phyloP scores from a whole-genome alignment of 202 grass and related monocot species.

The Alloteropsis angusta region DNA sequence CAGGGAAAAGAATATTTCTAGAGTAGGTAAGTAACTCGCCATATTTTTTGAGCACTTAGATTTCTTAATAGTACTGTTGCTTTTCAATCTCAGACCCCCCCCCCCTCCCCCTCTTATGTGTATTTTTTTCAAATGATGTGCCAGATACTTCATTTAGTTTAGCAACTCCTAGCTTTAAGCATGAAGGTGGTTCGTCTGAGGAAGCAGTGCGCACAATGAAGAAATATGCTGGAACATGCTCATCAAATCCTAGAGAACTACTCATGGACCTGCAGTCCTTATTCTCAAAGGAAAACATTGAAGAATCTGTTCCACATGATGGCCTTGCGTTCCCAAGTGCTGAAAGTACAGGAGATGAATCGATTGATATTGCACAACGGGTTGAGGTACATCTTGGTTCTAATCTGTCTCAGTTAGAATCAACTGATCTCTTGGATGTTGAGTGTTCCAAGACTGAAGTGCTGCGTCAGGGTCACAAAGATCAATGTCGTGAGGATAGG shows the following conservation, averaged over 20 bases:
- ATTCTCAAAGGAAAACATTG: background rate
- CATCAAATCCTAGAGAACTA: conserved; percentile 16
- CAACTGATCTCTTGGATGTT: background rate
- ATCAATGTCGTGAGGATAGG: background rate
- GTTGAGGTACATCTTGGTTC: background rate
- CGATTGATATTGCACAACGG: background rate
- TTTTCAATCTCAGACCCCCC: too few relatives aligned
- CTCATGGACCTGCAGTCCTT: conserved; percentile 6
- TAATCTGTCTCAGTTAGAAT: background rate
- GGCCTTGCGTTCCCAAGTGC: background rate
- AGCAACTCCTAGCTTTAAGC: background rate
- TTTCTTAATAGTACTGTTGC: background rate
- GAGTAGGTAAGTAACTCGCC: conserved; percentile 20
- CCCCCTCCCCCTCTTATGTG: too few relatives aligned
- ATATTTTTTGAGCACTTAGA: background rate
- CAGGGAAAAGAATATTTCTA: background rate
- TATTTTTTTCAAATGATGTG: conserved; percentile 17
- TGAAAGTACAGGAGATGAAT: conserved; percentile 2
- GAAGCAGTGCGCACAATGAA: background rate
- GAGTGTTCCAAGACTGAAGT: background rate
- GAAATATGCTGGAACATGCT: conserved; percentile 22
- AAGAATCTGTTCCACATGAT: background rate
- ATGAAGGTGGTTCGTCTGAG: background rate
- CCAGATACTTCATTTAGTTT: conserved; percentile 6
- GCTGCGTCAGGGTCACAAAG: background rate